Evolutionary conservation across 306 rosid genomes (phyloP).

Genomic region (Ormosia semicastrata): DNA sequence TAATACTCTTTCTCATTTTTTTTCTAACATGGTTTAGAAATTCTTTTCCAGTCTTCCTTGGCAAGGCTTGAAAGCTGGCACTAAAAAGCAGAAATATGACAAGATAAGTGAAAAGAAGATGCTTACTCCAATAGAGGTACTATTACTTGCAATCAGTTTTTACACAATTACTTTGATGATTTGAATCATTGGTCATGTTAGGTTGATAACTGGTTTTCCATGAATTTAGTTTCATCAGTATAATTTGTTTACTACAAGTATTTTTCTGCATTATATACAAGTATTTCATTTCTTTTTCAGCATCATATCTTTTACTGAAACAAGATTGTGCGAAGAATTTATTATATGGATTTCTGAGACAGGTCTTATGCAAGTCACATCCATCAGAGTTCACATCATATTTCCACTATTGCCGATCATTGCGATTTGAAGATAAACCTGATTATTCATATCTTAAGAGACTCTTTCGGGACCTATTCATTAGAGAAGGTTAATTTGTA

Average conservation of each 20-base stretch:
- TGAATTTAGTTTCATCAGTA: neutral
- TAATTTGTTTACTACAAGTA: neutral
- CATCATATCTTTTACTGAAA: neutral
- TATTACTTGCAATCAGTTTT: slow-evolving; percentile 17
- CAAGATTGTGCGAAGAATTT: neutral
- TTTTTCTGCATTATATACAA: neutral
- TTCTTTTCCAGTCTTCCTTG: slow-evolving; percentile 86
- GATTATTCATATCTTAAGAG: slow-evolving; percentile 93
- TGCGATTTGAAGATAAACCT: slow-evolving; percentile 97
- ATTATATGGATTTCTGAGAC: slow-evolving; percentile 21
- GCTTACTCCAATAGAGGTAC: slow-evolving; percentile 94
- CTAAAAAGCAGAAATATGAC: slow-evolving; percentile 93
- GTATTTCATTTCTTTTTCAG: neutral
- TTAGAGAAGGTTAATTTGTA: slow-evolving; percentile 75
- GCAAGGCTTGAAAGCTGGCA: slow-evolving; percentile 97
- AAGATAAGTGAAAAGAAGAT: slow-evolving; percentile 97
- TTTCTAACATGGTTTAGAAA: slow-evolving; percentile 7
- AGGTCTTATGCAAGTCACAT: slow-evolving; percentile 87
- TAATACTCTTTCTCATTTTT: slow-evolving; percentile 7
- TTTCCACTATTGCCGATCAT: slow-evolving; percentile 88
- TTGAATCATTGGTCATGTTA: neutral
- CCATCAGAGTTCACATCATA: slow-evolving; percentile 87
- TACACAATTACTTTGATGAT: slow-evolving; percentile 7
- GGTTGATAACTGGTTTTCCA: neutral
- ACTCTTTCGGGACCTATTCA: slow-evolving; percentile 92